These are phyloP conservation scores for Umbelopsis sp. DNA, from an alignment of 192 early-diverging fungal species.

Conservation along the genomic window DNA sequence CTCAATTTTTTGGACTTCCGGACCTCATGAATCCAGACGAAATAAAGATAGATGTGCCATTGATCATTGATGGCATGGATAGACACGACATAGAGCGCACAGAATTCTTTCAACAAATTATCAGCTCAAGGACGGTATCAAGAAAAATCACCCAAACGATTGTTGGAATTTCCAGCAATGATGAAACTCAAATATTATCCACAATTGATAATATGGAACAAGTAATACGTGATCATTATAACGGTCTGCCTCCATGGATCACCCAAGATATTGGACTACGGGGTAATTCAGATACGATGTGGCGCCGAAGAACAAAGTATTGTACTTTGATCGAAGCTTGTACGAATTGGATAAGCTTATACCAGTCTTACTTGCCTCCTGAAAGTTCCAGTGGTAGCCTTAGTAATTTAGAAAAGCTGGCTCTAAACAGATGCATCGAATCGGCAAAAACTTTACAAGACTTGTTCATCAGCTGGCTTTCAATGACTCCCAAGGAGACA, in stretches of 20 bases:
- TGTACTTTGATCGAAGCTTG: constrained; percentile 31
- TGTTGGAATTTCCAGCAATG: background rate
- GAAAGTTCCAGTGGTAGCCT: background rate
- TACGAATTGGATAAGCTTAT: constrained; percentile 28
- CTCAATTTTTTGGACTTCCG: constrained; percentile 24
- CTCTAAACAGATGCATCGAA: background rate
- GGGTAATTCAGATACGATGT: background rate
- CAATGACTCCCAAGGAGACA: background rate
- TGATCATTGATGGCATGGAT: constrained; percentile 6
- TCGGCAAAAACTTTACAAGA: background rate
- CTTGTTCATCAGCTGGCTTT: constrained; percentile 2
- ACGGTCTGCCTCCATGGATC: background rate
- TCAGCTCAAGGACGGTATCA: background rate
- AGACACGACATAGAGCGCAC: background rate
- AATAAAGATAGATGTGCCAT: constrained; percentile 28
- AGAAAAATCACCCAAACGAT: background rate
- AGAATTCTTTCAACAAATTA: background rate
- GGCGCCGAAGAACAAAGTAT: constrained; percentile 24
- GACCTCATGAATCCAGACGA: constrained; percentile 17
- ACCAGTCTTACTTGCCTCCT: constrained; percentile 18
- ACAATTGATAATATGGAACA: background rate
- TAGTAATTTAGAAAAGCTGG: background rate
- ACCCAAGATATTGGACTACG: background rate
- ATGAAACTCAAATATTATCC: background rate
- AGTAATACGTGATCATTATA: background rate